Base-by-base conservation (phyloP, 768 basidiomycete genomes). In the Kwoniella heveanensis region DNA sequence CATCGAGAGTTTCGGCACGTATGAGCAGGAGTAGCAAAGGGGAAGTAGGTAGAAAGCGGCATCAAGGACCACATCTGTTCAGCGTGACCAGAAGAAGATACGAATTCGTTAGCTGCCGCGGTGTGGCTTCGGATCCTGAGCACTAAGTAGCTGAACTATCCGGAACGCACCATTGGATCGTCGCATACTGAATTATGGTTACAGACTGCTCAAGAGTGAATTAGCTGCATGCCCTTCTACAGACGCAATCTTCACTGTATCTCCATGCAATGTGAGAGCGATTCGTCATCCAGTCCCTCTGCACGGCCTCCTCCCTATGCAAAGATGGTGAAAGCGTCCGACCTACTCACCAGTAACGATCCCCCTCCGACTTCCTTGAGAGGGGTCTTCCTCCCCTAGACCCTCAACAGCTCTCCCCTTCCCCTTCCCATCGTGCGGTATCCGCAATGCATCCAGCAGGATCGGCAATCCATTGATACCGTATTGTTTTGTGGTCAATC, bases 161-260 rank as follows among this genome's bases (percentile, higher is more conserved):
- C 32, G 13, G 32, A 13, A 32, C 32, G 13, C 57, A 78, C 78
- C 56, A 71, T 58, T 1, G 78, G 78, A 64, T 80, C 78, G 62
- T 80, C 78, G 4, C 77, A 67, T 88, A 91, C 93, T 54, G 94
- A 96, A 58, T 94, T 87, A 76, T 98, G 94, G 79, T 98, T 98
- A 60, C 89, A 87, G 51, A 96, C 93, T 95, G n/a, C n/a, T n/a
- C n/a, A n/a, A n/a, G n/a, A n/a, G n/a, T n/a, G n/a, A n/a, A n/a
- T n/a, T n/a, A n/a, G n/a, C n/a, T n/a, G n/a, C n/a, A n/a, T n/a
- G n/a, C n/a, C n/a, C n/a, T n/a, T n/a, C n/a, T n/a, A n/a, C n/a
- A n/a, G n/a, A n/a, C n/a, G n/a, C n/a, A n/a, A n/a, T n/a, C n/a
- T n/a, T n/a, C n/a, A n/a, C n/a, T n/a, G n/a, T n/a, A n/a, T n/a